Base-by-base conservation (phyloP, 1,284 basidiomycete species). In the Pseudozyma thailandica region DNA sequence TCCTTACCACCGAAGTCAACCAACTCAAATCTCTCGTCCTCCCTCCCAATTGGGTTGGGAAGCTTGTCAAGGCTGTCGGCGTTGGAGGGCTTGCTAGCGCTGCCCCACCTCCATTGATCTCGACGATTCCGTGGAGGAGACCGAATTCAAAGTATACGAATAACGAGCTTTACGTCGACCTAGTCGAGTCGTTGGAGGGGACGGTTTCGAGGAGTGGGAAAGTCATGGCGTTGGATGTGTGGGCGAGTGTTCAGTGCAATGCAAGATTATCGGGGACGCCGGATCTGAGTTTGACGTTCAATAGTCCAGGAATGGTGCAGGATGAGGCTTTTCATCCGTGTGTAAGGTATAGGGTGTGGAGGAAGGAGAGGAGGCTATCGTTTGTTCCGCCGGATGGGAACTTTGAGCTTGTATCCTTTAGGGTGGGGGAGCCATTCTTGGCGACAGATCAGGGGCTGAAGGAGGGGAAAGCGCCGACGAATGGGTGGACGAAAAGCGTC, bases 241-340 rank as follows among this genome's bases (percentile, higher is more conserved):
- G 56, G 51, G 74, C 56, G 2, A 49, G 33, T 18, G 39, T 81
- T 10, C 49, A 69, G 45, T 75, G 76, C 55, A 74, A 73, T 18
- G 73, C 78, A 37, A 38, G 62, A 27, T 44, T 81, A 7, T 59
- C 91, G 45, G 79, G 78, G 6, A 72, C 60, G n/a, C 79, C 79
- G 1, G 77, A 77, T 43, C 45, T 81, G 23, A 48, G 49, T 20
- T 39, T 81, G 15, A 51, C 49, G 6, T 68, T 81, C 28, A 70
- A 60, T 39, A 30, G 55, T 30, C 86, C 91, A 0, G 87, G 88
- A 64, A 86, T 89, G 33, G 85, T 97, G 66, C 85, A 86, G 3
- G 91, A 95, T 71, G 90, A 89, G 68, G 88, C 91, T 1, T 95
- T 96, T 82, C 94, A 98, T 82, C 89, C 92, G 28, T 97, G 93